Conservation (phyloP, 1,284 basidiomycete genomes). For the Trametes sp. region DNA sequence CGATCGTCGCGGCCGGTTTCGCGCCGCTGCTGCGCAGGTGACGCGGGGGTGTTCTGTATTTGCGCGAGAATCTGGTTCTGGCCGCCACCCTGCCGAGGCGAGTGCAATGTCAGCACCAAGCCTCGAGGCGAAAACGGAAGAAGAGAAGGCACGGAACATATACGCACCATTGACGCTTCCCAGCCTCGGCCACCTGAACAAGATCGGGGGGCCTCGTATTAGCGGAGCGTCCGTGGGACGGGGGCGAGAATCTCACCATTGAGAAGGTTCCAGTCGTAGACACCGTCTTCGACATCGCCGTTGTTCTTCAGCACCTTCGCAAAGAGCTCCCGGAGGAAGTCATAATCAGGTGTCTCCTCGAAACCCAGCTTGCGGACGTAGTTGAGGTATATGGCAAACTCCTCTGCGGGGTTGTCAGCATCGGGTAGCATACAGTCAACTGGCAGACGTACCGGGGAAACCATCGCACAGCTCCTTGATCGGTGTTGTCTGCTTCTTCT, state of each 20-base stretch:
- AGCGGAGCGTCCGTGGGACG: slow-evolving; percentile 25
- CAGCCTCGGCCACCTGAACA: slow-evolving; percentile 87
- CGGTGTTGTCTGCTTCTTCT: slow-evolving; percentile 97
- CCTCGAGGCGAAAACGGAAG: slow-evolving; percentile 15
- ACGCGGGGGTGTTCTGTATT: slow-evolving; percentile 59
- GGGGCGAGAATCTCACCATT: slow-evolving; percentile 56
- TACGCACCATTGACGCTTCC: slow-evolving; percentile 82
- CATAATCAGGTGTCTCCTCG: slow-evolving; percentile 96
- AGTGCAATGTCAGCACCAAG: slow-evolving; percentile 28
- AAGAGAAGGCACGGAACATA: slow-evolving; percentile 14
- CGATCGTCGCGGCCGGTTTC: slow-evolving; percentile 54
- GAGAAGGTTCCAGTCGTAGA: slow-evolving; percentile 92
- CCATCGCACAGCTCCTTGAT: slow-evolving; percentile 95
- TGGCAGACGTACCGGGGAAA: slow-evolving; percentile 75
- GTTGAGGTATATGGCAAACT: slow-evolving; percentile 89
- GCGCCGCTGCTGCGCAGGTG: slow-evolving; percentile 49
- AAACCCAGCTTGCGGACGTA: slow-evolving; percentile 90
- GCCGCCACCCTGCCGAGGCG: slow-evolving; percentile 49
- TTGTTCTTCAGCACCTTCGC: slow-evolving; percentile 91
- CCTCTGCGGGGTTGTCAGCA: slow-evolving; percentile 57
- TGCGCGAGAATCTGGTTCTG: slow-evolving; percentile 68
- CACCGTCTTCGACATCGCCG: slow-evolving; percentile 87
- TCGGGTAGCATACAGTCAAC: not conserved
- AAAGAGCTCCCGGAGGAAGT: slow-evolving; percentile 93
- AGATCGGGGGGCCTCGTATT: slow-evolving; percentile 18